Percentiles rank a stretch among this genome's conserved stretches.
Conservation (phyloP, 805 yeast species). For the Priceomyces melissophilus region DNA sequence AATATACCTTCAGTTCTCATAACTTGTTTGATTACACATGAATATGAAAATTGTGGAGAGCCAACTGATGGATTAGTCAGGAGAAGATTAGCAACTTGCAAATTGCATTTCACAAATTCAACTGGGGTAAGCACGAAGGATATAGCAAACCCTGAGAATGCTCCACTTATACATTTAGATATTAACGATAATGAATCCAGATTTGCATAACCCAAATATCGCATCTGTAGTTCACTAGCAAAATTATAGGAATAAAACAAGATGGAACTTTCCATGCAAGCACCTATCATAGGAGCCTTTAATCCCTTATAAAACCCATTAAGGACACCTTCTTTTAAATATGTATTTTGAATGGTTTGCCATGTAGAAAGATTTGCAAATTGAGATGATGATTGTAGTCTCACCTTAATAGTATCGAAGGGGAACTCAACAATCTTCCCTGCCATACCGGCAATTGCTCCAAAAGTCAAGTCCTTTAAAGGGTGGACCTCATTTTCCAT, state of each 20-base stretch:
- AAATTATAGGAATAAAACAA: slow-evolving; percentile 64
- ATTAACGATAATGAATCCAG: slow-evolving; percentile 34
- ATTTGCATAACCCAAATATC: slow-evolving; percentile 9
- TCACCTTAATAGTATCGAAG: slow-evolving; percentile 87
- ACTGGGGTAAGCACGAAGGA: slow-evolving; percentile 85
- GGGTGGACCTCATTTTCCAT: slow-evolving; percentile 10
- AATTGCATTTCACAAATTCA: slow-evolving; percentile 83
- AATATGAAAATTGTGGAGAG: slow-evolving; percentile 17
- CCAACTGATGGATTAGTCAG: slow-evolving; percentile 27
- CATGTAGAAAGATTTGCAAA: slow-evolving; percentile 54
- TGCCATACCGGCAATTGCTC: slow-evolving; percentile 69
- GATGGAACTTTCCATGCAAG: slow-evolving; percentile 84
- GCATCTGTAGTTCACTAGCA: slow-evolving; percentile 34
- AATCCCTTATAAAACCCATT: slow-evolving; percentile 79
- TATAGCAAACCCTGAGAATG: slow-evolving; percentile 75
- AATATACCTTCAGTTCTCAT: slow-evolving; percentile 50
- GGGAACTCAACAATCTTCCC: slow-evolving; percentile 90
- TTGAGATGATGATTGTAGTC: slow-evolving; percentile 61
- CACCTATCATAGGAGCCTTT: slow-evolving; percentile 80
- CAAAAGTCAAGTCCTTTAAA: slow-evolving; percentile 42
- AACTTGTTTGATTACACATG: slow-evolving; percentile 32
- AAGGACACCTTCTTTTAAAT: slow-evolving; percentile 61
- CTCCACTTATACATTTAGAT: slow-evolving; percentile 66
- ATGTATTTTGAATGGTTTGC: slow-evolving; percentile 63
- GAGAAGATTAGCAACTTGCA: slow-evolving; percentile 59